A percentile compares a stretch with the other conserved stretches of the same genome.
These are phyloP conservation scores for Kurtzmaniella quercitrusa DNA, from an alignment of 1,139 yeast species.

Conservation along the genomic window DNA sequence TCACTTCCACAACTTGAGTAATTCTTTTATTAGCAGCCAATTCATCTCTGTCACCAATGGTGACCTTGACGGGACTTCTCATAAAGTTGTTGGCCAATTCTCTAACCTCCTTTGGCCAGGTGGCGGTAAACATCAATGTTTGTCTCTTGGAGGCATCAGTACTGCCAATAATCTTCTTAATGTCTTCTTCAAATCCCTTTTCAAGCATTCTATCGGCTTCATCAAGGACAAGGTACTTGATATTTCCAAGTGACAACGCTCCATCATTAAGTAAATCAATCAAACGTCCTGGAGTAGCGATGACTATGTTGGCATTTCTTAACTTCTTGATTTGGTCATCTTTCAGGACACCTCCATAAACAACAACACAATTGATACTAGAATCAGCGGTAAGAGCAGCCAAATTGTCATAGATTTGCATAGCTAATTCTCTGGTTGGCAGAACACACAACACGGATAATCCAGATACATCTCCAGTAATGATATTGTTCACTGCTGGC, in stretches of 20 bases:
- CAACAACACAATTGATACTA: conserved; percentile 70
- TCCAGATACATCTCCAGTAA: conserved; percentile 42
- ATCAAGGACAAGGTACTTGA: conserved; percentile 82
- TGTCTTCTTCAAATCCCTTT: conserved; percentile 93
- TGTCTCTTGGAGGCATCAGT: conserved; percentile 53
- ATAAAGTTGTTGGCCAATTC: conserved; percentile 86
- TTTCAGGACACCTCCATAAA: conserved; percentile 97
- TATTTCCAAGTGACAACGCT: conserved; percentile 61
- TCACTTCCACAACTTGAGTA: conserved; percentile 88
- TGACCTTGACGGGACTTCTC: conserved; percentile 79
- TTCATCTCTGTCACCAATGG: conserved; percentile 93
- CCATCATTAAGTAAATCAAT: conserved; percentile 90
- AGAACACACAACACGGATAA: conserved; percentile 81
- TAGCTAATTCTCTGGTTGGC: conserved; percentile 96
- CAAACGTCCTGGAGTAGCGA: conserved; percentile 97
- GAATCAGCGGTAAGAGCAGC: conserved; percentile 59
- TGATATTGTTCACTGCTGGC: conserved; percentile 82
- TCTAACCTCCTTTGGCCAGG: conserved; percentile 91
- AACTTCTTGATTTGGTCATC: conserved; percentile 79
- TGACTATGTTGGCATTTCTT: conserved; percentile 62
- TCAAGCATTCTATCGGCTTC: conserved; percentile 99
- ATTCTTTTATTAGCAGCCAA: conserved; percentile 90
- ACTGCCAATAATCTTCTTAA: conserved; percentile 68
- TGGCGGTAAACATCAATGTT: conserved; percentile 86
- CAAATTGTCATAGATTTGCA: conserved; percentile 87